Conservation (phyloP, 257 asterid genomes). For the Rehmannia glutinosa region DNA sequence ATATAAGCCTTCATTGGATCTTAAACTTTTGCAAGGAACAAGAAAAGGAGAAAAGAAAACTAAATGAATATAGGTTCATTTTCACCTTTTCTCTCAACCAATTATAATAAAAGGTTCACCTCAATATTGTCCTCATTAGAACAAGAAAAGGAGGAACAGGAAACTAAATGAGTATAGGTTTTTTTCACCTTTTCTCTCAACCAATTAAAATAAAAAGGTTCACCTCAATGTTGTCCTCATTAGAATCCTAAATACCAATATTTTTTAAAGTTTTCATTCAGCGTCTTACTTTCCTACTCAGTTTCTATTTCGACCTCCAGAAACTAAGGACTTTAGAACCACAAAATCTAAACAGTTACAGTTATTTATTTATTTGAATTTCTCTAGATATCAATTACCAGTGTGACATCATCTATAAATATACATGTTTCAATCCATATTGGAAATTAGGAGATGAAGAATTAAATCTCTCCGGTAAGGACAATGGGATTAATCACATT, state of each 20-base stretch:
- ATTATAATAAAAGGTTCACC: not conserved
- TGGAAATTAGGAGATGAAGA: not conserved
- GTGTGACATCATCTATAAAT: not conserved
- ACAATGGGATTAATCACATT: slow-evolving; percentile 4
- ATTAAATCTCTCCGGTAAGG: slow-evolving; percentile 8
- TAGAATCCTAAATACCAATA: not conserved
- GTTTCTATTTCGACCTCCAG: slow-evolving; percentile 6
- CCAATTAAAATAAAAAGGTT: not conserved
- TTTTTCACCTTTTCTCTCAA: not conserved
- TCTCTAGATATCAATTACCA: not conserved
- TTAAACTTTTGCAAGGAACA: too few relatives aligned
- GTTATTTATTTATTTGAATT: not conserved
- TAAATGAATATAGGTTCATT: not conserved
- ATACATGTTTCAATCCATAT: not conserved
- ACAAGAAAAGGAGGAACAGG: not conserved
- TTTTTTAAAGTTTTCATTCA: not conserved
- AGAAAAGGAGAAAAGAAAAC: not conserved
- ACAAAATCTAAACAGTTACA: not conserved
- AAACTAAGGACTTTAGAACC: not conserved
- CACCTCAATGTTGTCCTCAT: not conserved
- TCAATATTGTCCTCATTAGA: not conserved
- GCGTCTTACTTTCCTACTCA: not conserved
- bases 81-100: not conserved
- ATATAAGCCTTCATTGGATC: slow-evolving; percentile 8
- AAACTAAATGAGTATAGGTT: not conserved